Conservation (phyloP, 2,329 filamentous ascomycete species). For the Venturia carpophila region DNA sequence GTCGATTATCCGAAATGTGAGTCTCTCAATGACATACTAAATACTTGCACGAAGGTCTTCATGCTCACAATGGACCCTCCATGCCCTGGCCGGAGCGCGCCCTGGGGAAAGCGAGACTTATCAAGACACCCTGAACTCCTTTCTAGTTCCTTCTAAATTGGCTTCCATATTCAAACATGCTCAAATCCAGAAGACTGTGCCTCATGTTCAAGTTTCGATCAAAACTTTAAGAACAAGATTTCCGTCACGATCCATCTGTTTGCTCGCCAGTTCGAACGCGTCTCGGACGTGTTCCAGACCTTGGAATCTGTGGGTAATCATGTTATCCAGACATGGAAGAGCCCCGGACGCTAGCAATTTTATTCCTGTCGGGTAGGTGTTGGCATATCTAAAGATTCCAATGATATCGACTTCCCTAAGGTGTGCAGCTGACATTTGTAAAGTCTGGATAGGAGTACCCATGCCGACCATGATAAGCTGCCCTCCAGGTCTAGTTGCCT, state of each 20-base stretch:
- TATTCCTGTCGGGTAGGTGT: conserved; percentile 48
- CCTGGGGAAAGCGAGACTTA: background rate
- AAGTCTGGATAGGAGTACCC: conserved; percentile 47
- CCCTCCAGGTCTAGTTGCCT: conserved; percentile 42
- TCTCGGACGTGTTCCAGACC: conserved; percentile 41
- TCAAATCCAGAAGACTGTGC: background rate
- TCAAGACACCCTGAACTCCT: background rate
- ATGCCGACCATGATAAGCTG: conserved; percentile 50
- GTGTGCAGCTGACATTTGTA: conserved; percentile 48
- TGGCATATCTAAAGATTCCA: conserved; percentile 50
- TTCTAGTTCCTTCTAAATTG: conserved; percentile 5
- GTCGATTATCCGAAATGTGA: background rate
- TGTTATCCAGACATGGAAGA: conserved; percentile 42
- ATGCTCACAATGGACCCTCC: background rate
- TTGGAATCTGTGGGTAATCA: conserved; percentile 46
- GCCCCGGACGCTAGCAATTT: conserved; percentile 44
- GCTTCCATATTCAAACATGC: background rate
- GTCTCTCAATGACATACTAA: background rate
- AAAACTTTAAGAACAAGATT: conserved; percentile 48
- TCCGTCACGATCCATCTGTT: conserved; percentile 44
- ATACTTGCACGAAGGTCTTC: background rate
- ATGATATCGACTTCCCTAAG: conserved; percentile 50
- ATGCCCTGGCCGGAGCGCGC: background rate
- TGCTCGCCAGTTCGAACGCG: conserved; percentile 45
- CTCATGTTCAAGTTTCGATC: conserved; percentile 25